A percentile compares a stretch with the other conserved stretches of the same genome.
Conservation (phyloP, 2,329 filamentous ascomycete species). For the Sporothrix euskadiensis region DNA sequence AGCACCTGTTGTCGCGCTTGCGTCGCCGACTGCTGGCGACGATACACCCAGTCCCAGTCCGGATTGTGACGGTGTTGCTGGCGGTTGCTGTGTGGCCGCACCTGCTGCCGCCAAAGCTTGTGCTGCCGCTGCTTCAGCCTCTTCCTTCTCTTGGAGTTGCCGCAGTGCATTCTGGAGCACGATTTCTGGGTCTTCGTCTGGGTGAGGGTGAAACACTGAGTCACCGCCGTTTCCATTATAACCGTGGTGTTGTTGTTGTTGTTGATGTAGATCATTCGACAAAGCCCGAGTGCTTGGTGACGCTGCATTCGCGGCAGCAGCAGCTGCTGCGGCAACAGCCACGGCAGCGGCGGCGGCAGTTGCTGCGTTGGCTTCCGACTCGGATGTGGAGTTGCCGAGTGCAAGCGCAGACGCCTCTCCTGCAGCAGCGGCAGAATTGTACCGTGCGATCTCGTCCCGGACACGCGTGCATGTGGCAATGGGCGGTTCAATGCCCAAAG, state of each 20-base stretch:
- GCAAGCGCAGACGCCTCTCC: conserved; percentile 10
- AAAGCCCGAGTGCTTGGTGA: background rate
- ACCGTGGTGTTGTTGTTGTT: conserved; percentile 32
- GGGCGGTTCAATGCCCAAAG: conserved; percentile 56
- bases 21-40: conserved; percentile 3
- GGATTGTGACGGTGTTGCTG: background rate
- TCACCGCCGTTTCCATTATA: conserved; percentile 29
- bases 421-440: conserved; percentile 23
- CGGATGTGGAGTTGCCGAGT: background rate
- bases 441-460: conserved; percentile 57
- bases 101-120: conserved; percentile 56
- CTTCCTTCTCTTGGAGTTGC: conserved; percentile 59
- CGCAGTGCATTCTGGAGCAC: conserved; percentile 61
- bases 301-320: conserved; percentile 19
- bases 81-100: conserved; percentile 44
- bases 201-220: conserved; percentile 33
- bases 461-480: conserved; percentile 58
- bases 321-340: conserved; percentile 32
- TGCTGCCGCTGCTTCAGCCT: conserved; percentile 58
- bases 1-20: conserved; percentile 45
- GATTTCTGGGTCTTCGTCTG: conserved; percentile 57
- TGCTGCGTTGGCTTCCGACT: conserved; percentile 27
- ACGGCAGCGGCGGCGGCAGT: conserved; percentile 29
- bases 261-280: conserved; percentile 37
- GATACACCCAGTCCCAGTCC: background rate